Percentiles rank a stretch among this genome's conserved stretches.
phyloP scores from a whole-genome alignment of 768 basidiomycete genomes.

The Fibroporia radiculosa region DNA sequence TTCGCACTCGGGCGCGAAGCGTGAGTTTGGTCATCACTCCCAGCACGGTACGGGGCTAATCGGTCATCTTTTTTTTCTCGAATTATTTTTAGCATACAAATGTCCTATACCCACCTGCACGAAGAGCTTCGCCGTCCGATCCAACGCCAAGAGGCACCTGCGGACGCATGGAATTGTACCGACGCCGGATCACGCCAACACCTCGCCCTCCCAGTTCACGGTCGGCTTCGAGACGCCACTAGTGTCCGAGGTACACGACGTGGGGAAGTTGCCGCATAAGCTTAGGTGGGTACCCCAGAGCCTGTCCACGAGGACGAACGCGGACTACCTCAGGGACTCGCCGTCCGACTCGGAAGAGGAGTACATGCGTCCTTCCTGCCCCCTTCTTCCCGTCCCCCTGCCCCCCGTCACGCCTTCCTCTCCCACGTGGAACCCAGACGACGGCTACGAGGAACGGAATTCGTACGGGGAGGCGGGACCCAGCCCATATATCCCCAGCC shows the following conservation, averaged over 20 bases:
- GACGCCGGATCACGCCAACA: constrained; percentile 18
- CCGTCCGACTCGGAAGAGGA: constrained; percentile 24
- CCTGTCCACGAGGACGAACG: constrained; percentile 24
- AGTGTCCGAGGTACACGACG: constrained; percentile 35
- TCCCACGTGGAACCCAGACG: constrained; percentile 23
- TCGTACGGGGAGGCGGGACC: constrained; percentile 22
- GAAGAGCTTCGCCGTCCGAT: constrained; percentile 69
- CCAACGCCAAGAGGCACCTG: constrained; percentile 74
- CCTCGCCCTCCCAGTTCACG: constrained; percentile 24
- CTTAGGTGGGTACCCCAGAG: constrained; percentile 36
- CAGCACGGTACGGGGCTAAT: not conserved
- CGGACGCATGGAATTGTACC: constrained; percentile 61
- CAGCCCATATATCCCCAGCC: constrained; percentile 28
- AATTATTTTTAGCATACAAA: constrained; percentile 28
- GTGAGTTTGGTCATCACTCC: constrained; percentile 25
- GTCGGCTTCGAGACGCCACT: constrained; percentile 40
- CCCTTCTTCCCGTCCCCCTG: constrained; percentile 29
- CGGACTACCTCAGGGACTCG: constrained; percentile 22
- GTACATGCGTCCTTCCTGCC: constrained; percentile 22
- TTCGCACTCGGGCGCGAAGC: constrained; percentile 42
- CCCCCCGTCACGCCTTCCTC: constrained; percentile 26
- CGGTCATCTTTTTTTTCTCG: not conserved
- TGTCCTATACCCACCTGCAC: constrained; percentile 56
- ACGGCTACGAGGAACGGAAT: constrained; percentile 28
- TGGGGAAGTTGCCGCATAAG: constrained; percentile 28